Conservation (phyloP, 768 basidiomycete genomes). For the Polyporus arcularius region DNA sequence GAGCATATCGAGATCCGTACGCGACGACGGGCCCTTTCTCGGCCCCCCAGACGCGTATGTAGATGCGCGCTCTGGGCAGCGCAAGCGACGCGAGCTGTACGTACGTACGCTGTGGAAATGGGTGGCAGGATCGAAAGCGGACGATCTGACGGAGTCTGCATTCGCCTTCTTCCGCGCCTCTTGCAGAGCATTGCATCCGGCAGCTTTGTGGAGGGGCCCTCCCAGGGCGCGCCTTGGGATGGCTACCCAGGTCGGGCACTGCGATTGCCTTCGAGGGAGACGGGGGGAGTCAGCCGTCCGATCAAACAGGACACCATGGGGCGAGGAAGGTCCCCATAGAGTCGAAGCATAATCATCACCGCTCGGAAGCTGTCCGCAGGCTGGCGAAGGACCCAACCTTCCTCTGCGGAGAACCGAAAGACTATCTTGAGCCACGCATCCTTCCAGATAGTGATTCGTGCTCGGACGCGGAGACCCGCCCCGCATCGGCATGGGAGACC, state of each 20-base stretch:
- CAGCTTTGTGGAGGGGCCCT: background rate
- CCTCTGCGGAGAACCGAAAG: background rate
- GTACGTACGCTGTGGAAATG: background rate
- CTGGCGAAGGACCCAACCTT: conserved; percentile 6
- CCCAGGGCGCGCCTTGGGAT: background rate
- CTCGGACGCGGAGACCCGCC: background rate
- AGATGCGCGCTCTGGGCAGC: background rate
- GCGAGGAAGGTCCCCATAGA: background rate
- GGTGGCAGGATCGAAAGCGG: background rate
- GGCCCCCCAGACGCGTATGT: background rate
- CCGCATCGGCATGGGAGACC: background rate
- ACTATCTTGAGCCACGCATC: background rate
- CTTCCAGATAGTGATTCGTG: background rate
- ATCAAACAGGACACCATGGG: conserved; percentile 13
- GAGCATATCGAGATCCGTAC: background rate
- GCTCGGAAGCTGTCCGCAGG: conserved; percentile 8
- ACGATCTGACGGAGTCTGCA: too few species aligned
- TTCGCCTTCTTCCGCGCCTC: background rate
- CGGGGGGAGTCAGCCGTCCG: conserved; percentile 3
- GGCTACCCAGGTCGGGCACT: background rate
- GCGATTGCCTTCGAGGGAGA: background rate
- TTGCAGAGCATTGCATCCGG: background rate
- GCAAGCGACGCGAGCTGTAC: background rate
- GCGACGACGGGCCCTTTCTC: background rate
- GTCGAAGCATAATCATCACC: conserved; percentile 6